These are phyloP conservation scores for Calonectria naviculata DNA, from an alignment of 2,329 filamentous ascomycete genomes.

Conservation along the genomic window DNA sequence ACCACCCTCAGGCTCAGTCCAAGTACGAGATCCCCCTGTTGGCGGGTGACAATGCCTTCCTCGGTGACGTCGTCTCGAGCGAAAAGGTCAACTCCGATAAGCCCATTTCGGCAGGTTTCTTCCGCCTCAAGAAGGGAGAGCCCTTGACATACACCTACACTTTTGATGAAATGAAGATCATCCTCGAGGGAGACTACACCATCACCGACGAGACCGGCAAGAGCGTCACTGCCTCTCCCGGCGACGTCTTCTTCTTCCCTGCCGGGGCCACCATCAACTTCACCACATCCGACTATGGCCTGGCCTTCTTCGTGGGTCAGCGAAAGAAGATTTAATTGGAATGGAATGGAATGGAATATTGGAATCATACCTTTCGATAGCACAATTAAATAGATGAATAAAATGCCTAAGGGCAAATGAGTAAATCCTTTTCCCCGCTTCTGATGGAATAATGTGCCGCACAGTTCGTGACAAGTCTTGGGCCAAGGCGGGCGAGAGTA, in stretches of 20 bases:
- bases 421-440: neutral
- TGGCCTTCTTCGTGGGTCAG: slow-evolving; percentile 67
- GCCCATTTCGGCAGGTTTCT: slow-evolving; percentile 73
- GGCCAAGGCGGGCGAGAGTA: too few species aligned
- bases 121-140: slow-evolving; percentile 74
- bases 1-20: slow-evolving; percentile 68
- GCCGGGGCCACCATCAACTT: slow-evolving; percentile 76
- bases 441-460: neutral
- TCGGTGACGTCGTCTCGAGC: slow-evolving; percentile 71
- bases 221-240: slow-evolving; percentile 67
- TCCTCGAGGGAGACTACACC: slow-evolving; percentile 74
- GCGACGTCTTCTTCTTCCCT: slow-evolving; percentile 77
- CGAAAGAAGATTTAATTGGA: slow-evolving; percentile 46
- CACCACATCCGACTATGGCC: slow-evolving; percentile 67
- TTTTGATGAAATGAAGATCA: slow-evolving; percentile 81
- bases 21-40: slow-evolving; percentile 73
- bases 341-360: neutral
- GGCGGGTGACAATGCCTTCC: slow-evolving; percentile 74
- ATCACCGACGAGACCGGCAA: slow-evolving; percentile 72
- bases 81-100: slow-evolving; percentile 65
- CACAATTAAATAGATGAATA: slow-evolving; percentile 24
- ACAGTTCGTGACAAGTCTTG: neutral
- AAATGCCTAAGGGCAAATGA: neutral
- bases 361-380: neutral
- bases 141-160: slow-evolving; percentile 76